Evolutionary conservation across 176 grass and related monocot species (phyloP), one percentile per base, ranked within the genome.

Genomic region (Musa schizocarpa): DNA sequence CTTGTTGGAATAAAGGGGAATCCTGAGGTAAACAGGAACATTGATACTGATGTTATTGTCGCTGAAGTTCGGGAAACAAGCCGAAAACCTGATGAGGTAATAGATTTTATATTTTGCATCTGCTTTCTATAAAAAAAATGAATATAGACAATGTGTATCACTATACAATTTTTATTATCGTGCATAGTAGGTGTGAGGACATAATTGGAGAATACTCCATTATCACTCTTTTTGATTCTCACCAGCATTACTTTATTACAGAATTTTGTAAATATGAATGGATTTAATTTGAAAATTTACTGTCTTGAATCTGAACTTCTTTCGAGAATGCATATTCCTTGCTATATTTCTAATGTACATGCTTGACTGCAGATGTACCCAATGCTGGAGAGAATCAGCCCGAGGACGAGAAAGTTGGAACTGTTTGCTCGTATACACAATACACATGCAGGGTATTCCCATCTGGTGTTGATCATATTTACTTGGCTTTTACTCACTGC

Each of bases 381-480:
- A 2, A 87, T 98, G 88, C 86, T 98, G 75, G 95, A 98, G 65
- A 84, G 95, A 81, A 98, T 98, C 77, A 98, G 95, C 77, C 90
- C 95, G 67, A 89, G 95, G 78, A 98, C 95, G 52, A 89, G 95
- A 81, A 98, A 98, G 81, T 78, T 98, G 63, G 95, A 98, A 76
- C 81, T 98, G 58, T 98, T 98, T 82, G 95, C 95, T 72, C 87
- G 95, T 72, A 98, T 98, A 90, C 95, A 98, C 85, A 98, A 98
- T 83, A 91, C 95, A 27, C 90, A 98, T 81, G 76, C 95, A 71
- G 95, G 95, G 95, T 94, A 82, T 7, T 54, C 13, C 9, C 49
- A 53, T 52, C 5, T 26, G 50, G 6, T 80, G 43, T 66, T 53
- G 26, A 43, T 72, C 27, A 43, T 67, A 1, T 63, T 48, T 11